These are phyloP conservation scores for Noccaea bulbosa DNA, from an alignment of 345 rosid species.

Conservation along the genomic window DNA sequence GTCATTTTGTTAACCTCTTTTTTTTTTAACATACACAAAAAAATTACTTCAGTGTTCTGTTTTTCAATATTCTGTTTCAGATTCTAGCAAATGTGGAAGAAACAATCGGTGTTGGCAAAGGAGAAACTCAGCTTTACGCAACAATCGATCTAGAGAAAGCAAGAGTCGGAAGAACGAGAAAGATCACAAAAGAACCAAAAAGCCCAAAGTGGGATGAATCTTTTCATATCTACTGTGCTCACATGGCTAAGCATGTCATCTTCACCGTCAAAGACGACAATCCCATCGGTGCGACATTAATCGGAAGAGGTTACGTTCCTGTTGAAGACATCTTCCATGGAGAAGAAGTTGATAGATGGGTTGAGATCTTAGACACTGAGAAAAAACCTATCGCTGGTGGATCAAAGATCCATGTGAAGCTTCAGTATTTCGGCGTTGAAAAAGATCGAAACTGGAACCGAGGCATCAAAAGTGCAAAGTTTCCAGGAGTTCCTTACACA, in stretches of 20 bases:
- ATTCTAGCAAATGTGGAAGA: conserved; percentile 74
- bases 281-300: conserved; percentile 87
- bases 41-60: conserved; percentile 1
- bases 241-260: conserved; percentile 74
- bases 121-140: conserved; percentile 75
- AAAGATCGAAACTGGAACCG: conserved; percentile 69
- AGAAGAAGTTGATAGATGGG: conserved; percentile 89
- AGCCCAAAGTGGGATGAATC: conserved; percentile 90
- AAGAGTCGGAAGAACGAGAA: conserved; percentile 91
- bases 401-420: conserved; percentile 89
- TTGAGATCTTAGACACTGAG: conserved; percentile 74
- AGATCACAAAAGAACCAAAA: conserved; percentile 55
- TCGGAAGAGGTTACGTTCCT: conserved; percentile 85
- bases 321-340: conserved; percentile 72
- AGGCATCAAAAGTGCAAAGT: conserved; percentile 73
- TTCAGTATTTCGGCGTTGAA: conserved; percentile 73
- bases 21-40: background rate
- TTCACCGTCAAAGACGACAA: conserved; percentile 91
- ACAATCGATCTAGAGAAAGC: conserved; percentile 88
- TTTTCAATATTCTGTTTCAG: conserved; percentile 40
- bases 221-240: conserved; percentile 93
- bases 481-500: conserved; percentile 93
- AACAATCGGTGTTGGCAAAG: conserved; percentile 82
- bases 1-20: background rate
- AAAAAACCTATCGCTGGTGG: conserved; percentile 60